Conservation (phyloP, 2,329 filamentous ascomycete species). For the Cladosporium sp. region DNA sequence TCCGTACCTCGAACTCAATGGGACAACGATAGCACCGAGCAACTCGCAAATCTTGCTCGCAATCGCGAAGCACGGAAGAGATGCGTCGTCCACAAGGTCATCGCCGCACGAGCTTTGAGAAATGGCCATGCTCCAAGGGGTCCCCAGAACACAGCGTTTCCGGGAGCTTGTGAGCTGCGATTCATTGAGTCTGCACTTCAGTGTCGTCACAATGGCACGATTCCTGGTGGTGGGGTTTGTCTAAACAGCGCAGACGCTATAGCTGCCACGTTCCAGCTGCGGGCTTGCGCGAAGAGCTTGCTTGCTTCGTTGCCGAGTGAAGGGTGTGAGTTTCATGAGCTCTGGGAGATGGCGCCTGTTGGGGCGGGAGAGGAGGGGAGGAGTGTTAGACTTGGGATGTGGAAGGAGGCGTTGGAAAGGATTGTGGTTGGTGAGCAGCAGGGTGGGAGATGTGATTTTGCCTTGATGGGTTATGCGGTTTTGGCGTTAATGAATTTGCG, state of each 20-base stretch:
- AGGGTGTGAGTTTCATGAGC: neutral
- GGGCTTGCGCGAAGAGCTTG: neutral
- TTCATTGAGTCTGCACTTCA: neutral
- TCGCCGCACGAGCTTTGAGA: neutral
- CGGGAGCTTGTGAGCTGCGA: neutral
- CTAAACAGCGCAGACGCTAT: neutral
- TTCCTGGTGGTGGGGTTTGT: neutral
- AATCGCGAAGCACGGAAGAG: neutral
- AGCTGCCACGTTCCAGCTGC: neutral
- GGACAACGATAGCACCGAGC: neutral
- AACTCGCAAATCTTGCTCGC: neutral
- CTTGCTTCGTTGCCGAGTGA: neutral
- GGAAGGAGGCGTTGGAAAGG: neutral
- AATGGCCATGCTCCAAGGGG: neutral
- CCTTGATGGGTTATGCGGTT: neutral
- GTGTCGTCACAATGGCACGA: neutral
- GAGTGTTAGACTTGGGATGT: neutral
- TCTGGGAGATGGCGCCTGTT: neutral
- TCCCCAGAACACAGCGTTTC: neutral
- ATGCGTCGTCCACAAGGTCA: neutral
- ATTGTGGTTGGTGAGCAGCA: neutral
- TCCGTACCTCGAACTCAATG: neutral
- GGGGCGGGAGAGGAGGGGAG: neutral
- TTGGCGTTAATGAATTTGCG: neutral
- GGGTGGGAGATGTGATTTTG: neutral